phyloP scores from a whole-genome alignment of 371 early-diverging fungal species.

The Mortierella sp. region DNA sequence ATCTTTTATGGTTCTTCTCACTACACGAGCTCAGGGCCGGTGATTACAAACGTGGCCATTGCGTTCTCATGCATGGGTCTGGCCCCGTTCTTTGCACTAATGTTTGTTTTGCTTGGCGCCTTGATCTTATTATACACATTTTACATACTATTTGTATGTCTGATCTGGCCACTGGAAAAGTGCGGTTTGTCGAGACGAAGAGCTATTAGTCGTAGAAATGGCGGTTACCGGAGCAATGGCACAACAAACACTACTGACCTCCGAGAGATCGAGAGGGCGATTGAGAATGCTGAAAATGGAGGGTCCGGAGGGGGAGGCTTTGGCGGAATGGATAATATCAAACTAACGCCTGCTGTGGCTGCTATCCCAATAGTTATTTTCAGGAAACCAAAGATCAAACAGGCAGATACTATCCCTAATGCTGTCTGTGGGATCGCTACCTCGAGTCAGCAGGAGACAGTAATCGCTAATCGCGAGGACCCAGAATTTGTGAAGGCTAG shows the following conservation, averaged over 20 bases:
- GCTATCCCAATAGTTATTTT: conserved; percentile 47
- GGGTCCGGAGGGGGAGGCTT: conserved; percentile 17
- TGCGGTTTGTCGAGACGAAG: conserved; percentile 32
- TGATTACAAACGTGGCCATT: conserved; percentile 38
- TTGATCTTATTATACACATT: conserved; percentile 26
- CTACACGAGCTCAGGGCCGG: conserved; percentile 10
- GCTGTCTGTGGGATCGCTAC: not conserved
- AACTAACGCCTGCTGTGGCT: conserved; percentile 40
- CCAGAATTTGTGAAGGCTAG: not conserved
- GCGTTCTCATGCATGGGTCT: conserved; percentile 45
- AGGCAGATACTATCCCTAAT: not conserved
- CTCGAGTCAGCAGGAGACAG: not conserved
- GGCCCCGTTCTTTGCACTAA: conserved; percentile 32
- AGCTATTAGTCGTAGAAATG: conserved; percentile 51
- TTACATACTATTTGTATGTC: conserved; percentile 29
- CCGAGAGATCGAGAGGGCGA: conserved; percentile 13
- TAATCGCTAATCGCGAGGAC: not conserved
- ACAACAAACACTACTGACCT: conserved; percentile 46
- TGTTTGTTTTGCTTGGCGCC: conserved; percentile 20
- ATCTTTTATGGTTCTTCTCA: conserved; percentile 19
- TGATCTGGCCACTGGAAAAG: conserved; percentile 41
- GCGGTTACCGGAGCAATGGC: conserved; percentile 45
- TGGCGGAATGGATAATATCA: conserved; percentile 17
- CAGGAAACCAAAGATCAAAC: conserved; percentile 19
- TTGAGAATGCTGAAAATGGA: conserved; percentile 20